These are phyloP conservation scores for Hawksworthiomyces lignivorus DNA, from an alignment of 2,329 filamentous ascomycete species.

Conservation along the genomic window DNA sequence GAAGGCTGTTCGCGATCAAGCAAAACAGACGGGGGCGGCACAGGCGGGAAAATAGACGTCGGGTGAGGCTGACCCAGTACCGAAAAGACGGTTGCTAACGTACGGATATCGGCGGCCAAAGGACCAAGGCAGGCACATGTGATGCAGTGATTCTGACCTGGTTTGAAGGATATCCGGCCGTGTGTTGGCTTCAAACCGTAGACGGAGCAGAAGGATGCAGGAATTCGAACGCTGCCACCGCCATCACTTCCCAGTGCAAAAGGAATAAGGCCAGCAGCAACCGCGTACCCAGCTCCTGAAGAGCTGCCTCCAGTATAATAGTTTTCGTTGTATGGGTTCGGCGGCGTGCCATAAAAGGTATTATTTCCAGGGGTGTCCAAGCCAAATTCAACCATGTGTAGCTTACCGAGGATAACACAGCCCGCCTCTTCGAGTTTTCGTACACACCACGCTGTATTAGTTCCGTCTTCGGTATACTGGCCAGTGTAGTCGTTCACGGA, in stretches of 20 bases:
- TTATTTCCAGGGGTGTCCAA: constrained; percentile 72
- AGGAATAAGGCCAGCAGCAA: constrained; percentile 62
- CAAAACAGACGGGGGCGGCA: constrained; percentile 19
- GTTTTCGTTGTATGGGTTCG: constrained; percentile 62
- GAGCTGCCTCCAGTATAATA: constrained; percentile 77
- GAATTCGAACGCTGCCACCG: constrained; percentile 67
- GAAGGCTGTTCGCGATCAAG: constrained; percentile 13
- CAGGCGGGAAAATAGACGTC: constrained; percentile 44
- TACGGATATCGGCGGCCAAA: constrained; percentile 58
- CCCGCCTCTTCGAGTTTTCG: constrained; percentile 63
- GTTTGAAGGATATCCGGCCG: constrained; percentile 54
- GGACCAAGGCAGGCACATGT: constrained; percentile 61
- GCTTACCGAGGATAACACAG: constrained; percentile 63
- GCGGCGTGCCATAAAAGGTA: constrained; percentile 62
- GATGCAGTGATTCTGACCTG: constrained; percentile 49
- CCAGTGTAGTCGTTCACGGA: constrained; percentile 53
- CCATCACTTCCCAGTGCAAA: constrained; percentile 66
- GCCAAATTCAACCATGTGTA: constrained; percentile 70
- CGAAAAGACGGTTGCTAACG: constrained; percentile 58
- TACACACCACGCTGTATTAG: constrained; percentile 60
- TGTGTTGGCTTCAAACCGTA: constrained; percentile 69
- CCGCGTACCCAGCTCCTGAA: constrained; percentile 63
- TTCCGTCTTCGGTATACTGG: constrained; percentile 27
- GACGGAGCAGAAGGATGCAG: constrained; percentile 62
- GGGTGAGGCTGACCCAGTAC: constrained; percentile 58